phyloP scores from a whole-genome alignment of 257 asterid species.

The Ophiorrhiza pumila region DNA sequence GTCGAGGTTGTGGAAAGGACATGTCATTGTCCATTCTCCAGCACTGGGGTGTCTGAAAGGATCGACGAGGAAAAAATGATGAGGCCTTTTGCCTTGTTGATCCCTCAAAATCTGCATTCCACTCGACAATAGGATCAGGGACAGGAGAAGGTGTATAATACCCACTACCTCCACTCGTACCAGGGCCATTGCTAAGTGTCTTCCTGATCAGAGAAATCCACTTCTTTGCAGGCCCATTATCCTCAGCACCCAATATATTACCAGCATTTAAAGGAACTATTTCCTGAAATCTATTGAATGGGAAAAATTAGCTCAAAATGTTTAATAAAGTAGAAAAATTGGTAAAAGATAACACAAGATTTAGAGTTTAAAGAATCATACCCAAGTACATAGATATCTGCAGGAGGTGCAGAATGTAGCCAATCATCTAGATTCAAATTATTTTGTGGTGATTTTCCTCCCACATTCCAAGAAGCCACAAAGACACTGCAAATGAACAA shows the following conservation, averaged over 20 bases:
- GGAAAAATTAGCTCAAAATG: not conserved
- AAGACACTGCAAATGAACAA: conserved; percentile 51
- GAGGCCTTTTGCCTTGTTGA: conserved; percentile 67
- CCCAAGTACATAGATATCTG: conserved; percentile 99
- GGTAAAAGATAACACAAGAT: not conserved
- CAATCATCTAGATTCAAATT: conserved; percentile 86
- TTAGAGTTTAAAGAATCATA: conserved; percentile 22
- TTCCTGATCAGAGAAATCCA: conserved; percentile 77
- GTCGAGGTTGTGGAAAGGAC: conserved; percentile 64
- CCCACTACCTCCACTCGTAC: conserved; percentile 55
- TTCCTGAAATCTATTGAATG: conserved; percentile 75
- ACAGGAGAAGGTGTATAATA: conserved; percentile 85
- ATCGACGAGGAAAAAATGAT: conserved; percentile 71
- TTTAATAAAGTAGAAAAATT: conserved; percentile 2
- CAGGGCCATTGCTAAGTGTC: conserved; percentile 69
- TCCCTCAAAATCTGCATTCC: conserved; percentile 95
- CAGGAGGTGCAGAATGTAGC: conserved; percentile 96
- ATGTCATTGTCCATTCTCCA: conserved; percentile 66
- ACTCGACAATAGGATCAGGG: conserved; percentile 86
- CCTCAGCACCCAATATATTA: conserved; percentile 93
- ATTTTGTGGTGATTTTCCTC: conserved; percentile 81
- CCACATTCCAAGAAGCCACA: conserved; percentile 96
- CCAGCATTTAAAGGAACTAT: conserved; percentile 97
- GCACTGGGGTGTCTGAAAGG: conserved; percentile 82
- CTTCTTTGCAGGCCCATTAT: conserved; percentile 94